Evolutionary conservation across 2,329 filamentous ascomycete genomes (phyloP), one percentile per base, ranked within the genome.

Genomic region (Akanthomyces muscarius): DNA sequence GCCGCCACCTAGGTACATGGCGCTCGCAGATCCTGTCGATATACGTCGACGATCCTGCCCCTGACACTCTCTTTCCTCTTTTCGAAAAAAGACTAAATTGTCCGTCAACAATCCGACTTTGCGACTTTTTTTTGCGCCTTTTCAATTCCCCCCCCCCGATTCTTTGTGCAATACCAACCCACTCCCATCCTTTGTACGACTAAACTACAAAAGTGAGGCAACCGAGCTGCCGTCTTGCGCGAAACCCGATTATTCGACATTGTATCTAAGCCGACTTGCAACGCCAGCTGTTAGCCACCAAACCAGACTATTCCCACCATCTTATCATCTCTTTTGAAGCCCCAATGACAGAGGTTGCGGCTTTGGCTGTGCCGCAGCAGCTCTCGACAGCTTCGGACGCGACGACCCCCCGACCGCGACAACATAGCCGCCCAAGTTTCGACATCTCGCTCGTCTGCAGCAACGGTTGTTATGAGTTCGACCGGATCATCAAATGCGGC

Each of bases 381-480:
- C 58, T 47, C 53, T 54, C 62, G 45, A 41, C 68, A 33, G 54
- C 63, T 33, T 58, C 57, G 25, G 51, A 66, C 25, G 53, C 65
- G 41, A 64, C 63, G 50, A 68, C 68, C 5, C 54, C 65, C 42
- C 61, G 69, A 50, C 66, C 70, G 33, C 68, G 68, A n/a, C 56
- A 61, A 25, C 51, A 59, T 23, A 74, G 68, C 62, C 71, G 72
- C 52, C 68, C 71, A 28, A 70, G 74, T 30, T 72, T 89, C 50
- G 86, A 90, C 67, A 82, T 87, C 18, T 95, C 91, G 36, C 91
- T 92, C 5, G 92, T 98, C 67, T 96, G 94, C 73, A 89, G 96
- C 75, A 93, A 96, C 75, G 95, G 95, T 66, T 95, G 92, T 75
- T 99, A 97, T 74, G 93, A 95, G 71, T 96, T 96, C 71, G 95